phyloP scores from a whole-genome alignment of 225 moss, liverwort and hornwort species.

The Thuidium tamariscinum region DNA sequence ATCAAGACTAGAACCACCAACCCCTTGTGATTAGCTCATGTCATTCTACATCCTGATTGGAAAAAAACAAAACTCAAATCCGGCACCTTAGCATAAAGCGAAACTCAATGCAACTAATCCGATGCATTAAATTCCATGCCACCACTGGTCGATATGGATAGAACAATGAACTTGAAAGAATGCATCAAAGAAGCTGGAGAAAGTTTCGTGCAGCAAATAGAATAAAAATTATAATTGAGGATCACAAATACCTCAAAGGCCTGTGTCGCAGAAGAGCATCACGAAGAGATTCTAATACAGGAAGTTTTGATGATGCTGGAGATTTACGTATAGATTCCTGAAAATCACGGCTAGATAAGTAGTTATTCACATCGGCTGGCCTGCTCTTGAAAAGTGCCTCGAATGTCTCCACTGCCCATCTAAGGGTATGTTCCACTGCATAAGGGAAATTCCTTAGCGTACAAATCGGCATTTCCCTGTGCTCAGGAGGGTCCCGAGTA shows the following conservation, averaged over 20 bases:
- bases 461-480: slow-evolving; percentile 91
- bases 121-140: not conserved
- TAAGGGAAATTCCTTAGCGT: slow-evolving; percentile 97
- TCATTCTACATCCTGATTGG: not conserved
- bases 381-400: slow-evolving; percentile 88
- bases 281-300: slow-evolving; percentile 80
- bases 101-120: not conserved
- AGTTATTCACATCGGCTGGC: slow-evolving; percentile 86
- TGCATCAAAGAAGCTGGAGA: not conserved
- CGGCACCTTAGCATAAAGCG: not conserved
- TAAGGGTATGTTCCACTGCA: slow-evolving; percentile 75
- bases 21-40: slow-evolving; percentile 1
- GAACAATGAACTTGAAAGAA: not conserved
- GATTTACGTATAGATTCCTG: slow-evolving; percentile 91
- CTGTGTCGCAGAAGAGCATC: slow-evolving; percentile 89
- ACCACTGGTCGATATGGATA: not conserved
- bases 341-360: slow-evolving; percentile 90
- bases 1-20: slow-evolving; percentile 57
- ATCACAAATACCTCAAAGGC: slow-evolving; percentile 61
- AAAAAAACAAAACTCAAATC: not conserved
- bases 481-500: slow-evolving; percentile 88
- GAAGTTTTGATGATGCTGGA: slow-evolving; percentile 73
- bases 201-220: not conserved
- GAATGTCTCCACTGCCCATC: slow-evolving; percentile 93
- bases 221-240: not conserved